Percentiles rank a stretch among this genome's conserved stretches.
phyloP scores from a whole-genome alignment of 257 asterid species.

The Plectranthus barbatus region DNA sequence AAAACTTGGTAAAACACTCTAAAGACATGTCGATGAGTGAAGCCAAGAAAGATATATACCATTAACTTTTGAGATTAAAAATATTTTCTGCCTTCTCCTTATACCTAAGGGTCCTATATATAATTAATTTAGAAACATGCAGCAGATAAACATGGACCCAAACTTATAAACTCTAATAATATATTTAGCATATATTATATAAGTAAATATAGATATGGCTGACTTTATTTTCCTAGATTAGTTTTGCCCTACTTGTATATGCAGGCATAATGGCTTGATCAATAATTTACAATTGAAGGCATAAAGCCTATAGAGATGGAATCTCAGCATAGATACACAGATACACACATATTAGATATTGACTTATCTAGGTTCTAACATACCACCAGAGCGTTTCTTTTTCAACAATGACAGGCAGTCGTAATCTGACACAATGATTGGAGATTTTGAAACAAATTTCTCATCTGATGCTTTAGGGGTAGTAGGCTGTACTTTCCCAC shows the following conservation, averaged over 20 bases:
- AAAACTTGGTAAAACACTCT: background rate
- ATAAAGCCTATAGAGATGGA: background rate
- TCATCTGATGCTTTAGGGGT: slow-evolving; percentile 46
- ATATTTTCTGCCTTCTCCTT: background rate
- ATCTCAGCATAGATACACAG: slow-evolving; percentile 2
- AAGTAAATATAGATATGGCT: too few relatives aligned
- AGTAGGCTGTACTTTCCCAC: slow-evolving; percentile 48
- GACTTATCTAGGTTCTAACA: slow-evolving; percentile 15
- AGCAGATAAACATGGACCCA: slow-evolving; percentile 9
- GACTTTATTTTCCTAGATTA: too few relatives aligned
- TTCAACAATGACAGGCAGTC: slow-evolving; percentile 52
- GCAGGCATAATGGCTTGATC: too few relatives aligned
- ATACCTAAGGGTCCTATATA: background rate
- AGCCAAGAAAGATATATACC: background rate
- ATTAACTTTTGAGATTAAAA: background rate
- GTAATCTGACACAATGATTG: slow-evolving; percentile 32
- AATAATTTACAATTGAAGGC: too few relatives aligned
- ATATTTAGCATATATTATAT: too few relatives aligned
- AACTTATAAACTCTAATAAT: background rate
- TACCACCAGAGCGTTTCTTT: slow-evolving; percentile 83
- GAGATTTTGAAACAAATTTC: slow-evolving; percentile 34
- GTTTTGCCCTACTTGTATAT: too few relatives aligned
- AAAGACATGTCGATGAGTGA: background rate
- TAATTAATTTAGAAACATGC: background rate
- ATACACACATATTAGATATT: background rate